Base-by-base conservation (phyloP, 2,329 filamentous ascomycete species). In the Zasmidium cellare region DNA sequence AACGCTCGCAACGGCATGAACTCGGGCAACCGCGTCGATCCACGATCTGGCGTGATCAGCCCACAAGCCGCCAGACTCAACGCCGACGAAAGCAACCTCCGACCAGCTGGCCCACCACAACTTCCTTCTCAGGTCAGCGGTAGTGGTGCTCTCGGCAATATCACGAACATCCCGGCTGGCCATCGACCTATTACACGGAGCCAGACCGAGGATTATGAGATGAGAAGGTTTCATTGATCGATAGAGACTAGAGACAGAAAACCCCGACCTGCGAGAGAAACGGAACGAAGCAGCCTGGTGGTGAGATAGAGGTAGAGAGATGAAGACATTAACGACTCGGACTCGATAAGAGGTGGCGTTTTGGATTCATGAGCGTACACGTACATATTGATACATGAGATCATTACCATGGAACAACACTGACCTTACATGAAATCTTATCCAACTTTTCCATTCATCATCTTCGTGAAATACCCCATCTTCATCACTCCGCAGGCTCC, bases 21-120 rank as follows among this genome's bases (percentile, higher is more conserved):
- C 35, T 38, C 53, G 23, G 60, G 24, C 35, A 55, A 60, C 9
- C 59, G 65, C 2, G 60, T 74, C 5, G 71, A 74, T 56, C 69
- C 72, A 1, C 46, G 71, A n/a, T 65, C 59, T 9, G 72, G 71
- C 1, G 60, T 71, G 51, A 62, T 73, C 3, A 70, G 67, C 24
- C 61, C 69, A 2, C 63, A 64, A 2, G 71, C 71, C 3, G 71
- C 66, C 67, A 60, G 70, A 24, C 56, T 66, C 14, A 63, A 58
- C 14, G 71, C 69, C 5, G 62, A 70, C 46, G 69, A 72, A 53
- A 67, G 62, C 28, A 69, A 71, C 46, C 35, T 67, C 7, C 62
- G 53, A 38, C 65, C 64, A 51, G 51, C 60, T 11, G 59, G 45
- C 16, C 54, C 61, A 16, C 65, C 63, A 22, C 58, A 60, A 19